Conservation (phyloP, 306 rosid genomes). For the Malus sylvestris region DNA sequence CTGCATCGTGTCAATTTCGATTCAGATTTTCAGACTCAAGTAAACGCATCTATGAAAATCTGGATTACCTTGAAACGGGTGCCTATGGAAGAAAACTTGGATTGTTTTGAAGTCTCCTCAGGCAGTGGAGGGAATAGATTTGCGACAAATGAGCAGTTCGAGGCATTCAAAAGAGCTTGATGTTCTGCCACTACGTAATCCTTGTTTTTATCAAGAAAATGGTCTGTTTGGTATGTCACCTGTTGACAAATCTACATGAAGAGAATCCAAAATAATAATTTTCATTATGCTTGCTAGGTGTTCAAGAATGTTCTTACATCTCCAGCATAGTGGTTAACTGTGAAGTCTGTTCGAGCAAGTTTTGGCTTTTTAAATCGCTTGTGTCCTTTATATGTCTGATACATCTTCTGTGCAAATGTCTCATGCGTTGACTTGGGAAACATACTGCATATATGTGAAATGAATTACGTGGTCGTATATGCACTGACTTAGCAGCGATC, state of each 20-base stretch:
- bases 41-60: too few relatives aligned
- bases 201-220: constrained; percentile 95
- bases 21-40: constrained; percentile 7
- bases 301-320: constrained; percentile 53
- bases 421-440: constrained; percentile 99
- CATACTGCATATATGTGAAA: constrained; percentile 56
- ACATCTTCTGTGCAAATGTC: constrained; percentile 95
- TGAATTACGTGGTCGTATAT: constrained; percentile 3
- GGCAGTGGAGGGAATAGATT: constrained; percentile 82
- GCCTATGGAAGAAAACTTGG: constrained; percentile 96
- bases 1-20: constrained; percentile 32
- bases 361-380: constrained; percentile 96
- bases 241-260: constrained; percentile 25
- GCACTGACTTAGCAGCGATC: not conserved
- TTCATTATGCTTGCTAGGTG: not conserved
- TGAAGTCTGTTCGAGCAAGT: constrained; percentile 91
- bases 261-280: constrained; percentile 5
- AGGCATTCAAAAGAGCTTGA: constrained; percentile 79
- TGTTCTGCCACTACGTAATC: constrained; percentile 99
- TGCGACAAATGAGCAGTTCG: constrained; percentile 78
- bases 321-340: constrained; percentile 91
- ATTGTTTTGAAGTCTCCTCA: constrained; percentile 82
- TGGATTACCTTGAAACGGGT: constrained; percentile 81
- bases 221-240: constrained; percentile 89
- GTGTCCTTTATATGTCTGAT: constrained; percentile 92